phyloP scores from a whole-genome alignment of 148 eudicot species.

The Rhododendron griersonianum region DNA sequence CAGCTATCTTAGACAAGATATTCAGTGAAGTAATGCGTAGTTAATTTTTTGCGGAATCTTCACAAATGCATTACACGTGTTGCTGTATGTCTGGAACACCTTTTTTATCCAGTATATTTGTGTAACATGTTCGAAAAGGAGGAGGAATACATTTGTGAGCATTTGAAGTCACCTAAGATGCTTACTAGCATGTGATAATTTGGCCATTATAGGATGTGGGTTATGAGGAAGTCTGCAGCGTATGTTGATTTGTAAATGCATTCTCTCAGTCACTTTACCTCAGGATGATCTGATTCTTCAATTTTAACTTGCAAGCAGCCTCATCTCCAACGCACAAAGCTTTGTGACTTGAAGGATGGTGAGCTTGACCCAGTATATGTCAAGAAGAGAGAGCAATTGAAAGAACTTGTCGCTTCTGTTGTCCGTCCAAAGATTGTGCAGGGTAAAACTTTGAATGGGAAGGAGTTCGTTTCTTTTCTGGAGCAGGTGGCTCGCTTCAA shows the following conservation, averaged over 20 bases:
- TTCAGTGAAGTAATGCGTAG: background rate
- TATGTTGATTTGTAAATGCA: background rate
- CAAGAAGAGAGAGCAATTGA: conserved; percentile 72
- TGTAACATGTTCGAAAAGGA: background rate
- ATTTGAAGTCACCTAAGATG: background rate
- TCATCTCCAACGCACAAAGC: conserved; percentile 93
- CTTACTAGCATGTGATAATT: background rate
- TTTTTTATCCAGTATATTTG: background rate
- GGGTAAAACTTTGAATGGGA: conserved; percentile 81
- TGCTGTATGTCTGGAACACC: background rate
- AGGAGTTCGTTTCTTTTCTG: conserved; percentile 84
- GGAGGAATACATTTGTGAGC: background rate
- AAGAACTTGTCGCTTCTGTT: conserved; percentile 61
- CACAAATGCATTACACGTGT: background rate
- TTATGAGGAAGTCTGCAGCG: background rate
- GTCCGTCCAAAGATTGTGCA: conserved; percentile 84
- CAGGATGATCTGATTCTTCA: background rate
- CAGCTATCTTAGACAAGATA: background rate
- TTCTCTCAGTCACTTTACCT: background rate
- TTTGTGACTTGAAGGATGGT: conserved; percentile 87
- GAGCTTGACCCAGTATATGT: conserved; percentile 84
- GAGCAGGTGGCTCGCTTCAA: conserved; percentile 57
- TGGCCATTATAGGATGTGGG: background rate
- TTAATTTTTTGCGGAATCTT: background rate
- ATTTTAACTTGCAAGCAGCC: conserved; percentile 56